Percentiles rank a stretch among this genome's conserved stretches.
These are phyloP conservation scores for Alternaria consortialis DNA, from an alignment of 2,329 filamentous ascomycete genomes.

Conservation along the genomic window DNA sequence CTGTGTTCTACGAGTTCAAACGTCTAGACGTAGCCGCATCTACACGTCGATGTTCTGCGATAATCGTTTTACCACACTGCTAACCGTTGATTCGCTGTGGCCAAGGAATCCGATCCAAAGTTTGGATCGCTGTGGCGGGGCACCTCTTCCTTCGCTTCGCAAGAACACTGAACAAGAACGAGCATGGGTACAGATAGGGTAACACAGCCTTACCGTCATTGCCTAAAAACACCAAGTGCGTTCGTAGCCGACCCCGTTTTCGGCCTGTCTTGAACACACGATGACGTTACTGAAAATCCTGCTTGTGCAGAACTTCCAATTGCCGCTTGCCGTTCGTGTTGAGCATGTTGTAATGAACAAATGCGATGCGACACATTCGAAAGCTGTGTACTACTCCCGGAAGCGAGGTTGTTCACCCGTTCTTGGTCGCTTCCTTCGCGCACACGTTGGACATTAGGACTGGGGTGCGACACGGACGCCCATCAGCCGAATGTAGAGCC, in stretches of 20 bases:
- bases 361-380: neutral
- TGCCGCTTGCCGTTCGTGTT: neutral
- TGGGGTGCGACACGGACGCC: neutral
- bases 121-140: neutral
- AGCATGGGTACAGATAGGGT: constrained; percentile 1
- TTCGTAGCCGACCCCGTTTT: constrained; percentile 1
- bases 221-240: neutral
- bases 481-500: neutral
- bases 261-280: constrained; percentile 3
- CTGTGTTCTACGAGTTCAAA: neutral
- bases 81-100: neutral
- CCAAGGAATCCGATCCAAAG: neutral
- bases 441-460: neutral
- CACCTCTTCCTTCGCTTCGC: neutral
- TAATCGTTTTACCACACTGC: neutral
- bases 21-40: neutral
- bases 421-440: neutral
- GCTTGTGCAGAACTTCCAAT: constrained; percentile 2
- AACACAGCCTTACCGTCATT: constrained; percentile 6
- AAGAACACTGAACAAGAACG: neutral
- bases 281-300: constrained; percentile 10
- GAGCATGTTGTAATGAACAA: neutral
- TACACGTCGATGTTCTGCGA: neutral
- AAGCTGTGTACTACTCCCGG: neutral
- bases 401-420: neutral